Base-by-base conservation (phyloP, 345 rosid species). In the Brassica juncea region DNA sequence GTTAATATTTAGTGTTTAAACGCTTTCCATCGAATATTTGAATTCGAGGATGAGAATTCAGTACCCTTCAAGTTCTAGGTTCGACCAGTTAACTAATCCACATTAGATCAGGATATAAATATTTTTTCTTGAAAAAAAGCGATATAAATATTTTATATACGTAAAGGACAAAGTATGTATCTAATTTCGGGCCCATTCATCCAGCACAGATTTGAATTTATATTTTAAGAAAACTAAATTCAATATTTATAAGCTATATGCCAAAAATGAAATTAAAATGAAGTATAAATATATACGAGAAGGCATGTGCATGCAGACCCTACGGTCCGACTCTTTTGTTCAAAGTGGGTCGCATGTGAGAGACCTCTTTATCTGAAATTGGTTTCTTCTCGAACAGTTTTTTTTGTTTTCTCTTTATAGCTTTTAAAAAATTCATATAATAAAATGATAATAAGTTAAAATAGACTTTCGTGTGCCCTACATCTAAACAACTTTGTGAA, bases 321-420 rank as follows among this genome's bases (percentile, higher is more conserved):
- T 75, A 80, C 83, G 80, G 79, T 55, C 75, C 82, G 74, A 74
- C 83, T 55, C 76, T 74, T 74, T 69, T 63, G 30, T 75, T 70
- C 76, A 30, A n/a, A 80, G 72, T 80, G 83, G 63, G 72, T 80
- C 75, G 83, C 83, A 80, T 80, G 83, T 75, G 83, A 80, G 19
- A 49, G 75, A 39, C 54, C 61, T 75, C 71, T 74, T 80, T 80
- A 69, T 80, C 80, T 74, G 66, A 69, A 74, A 55, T 75, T 80
- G 66, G 75, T 39, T 70, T 74, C 75, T 74, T 68, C 82, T 68
- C 78, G 73, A 73, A 67, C 70, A 23, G 47, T n/a, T 73, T 79
- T 73, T 79, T 54, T 44, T 6, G 19, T 49, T 49, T 49, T 49
- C 57, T 49, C 57, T 49, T 4, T 49, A 4, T 4, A 14, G 2